These are phyloP conservation scores for Pelargonium myrrhifolium DNA, from an alignment of 441 rosid genomes.

Conservation along the genomic window DNA sequence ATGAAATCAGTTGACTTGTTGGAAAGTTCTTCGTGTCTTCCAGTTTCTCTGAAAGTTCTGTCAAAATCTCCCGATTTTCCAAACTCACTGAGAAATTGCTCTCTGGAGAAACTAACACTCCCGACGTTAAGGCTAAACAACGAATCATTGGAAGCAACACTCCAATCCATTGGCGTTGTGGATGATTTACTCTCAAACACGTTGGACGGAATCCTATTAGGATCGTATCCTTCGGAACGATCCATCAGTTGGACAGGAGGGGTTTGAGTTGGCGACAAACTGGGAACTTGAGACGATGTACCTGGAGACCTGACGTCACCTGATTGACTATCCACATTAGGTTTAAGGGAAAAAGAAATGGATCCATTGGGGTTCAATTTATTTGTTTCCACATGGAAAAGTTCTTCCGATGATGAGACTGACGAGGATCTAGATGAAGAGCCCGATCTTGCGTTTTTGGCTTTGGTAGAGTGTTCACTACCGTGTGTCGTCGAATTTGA, in stretches of 20 bases:
- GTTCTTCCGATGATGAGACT: not conserved
- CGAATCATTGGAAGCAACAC: conserved; percentile 68
- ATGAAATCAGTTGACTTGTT: conserved; percentile 36
- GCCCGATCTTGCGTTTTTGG: not conserved
- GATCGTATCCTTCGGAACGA: conserved; percentile 38
- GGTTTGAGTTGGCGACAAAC: conserved; percentile 32
- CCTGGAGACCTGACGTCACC: not conserved
- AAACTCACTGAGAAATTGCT: conserved; percentile 22
- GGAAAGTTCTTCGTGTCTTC: conserved; percentile 17
- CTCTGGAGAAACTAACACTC: conserved; percentile 40
- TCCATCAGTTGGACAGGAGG: conserved; percentile 66
- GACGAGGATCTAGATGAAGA: not conserved
- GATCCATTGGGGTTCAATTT: not conserved
- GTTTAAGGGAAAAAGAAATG: not conserved
- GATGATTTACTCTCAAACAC: conserved; percentile 37
- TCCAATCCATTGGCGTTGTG: conserved; percentile 36
- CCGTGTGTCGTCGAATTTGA: not conserved
- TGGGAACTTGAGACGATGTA: not conserved
- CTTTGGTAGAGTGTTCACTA: not conserved
- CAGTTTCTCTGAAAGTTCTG: not conserved
- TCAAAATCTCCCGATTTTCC: conserved; percentile 25
- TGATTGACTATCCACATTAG: not conserved
- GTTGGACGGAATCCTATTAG: conserved; percentile 39
- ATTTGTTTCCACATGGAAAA: not conserved
- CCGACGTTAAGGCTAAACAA: conserved; percentile 69